phyloP scores from a whole-genome alignment of 139 green algal genomes.

The Auxenochlorella protothecoides region DNA sequence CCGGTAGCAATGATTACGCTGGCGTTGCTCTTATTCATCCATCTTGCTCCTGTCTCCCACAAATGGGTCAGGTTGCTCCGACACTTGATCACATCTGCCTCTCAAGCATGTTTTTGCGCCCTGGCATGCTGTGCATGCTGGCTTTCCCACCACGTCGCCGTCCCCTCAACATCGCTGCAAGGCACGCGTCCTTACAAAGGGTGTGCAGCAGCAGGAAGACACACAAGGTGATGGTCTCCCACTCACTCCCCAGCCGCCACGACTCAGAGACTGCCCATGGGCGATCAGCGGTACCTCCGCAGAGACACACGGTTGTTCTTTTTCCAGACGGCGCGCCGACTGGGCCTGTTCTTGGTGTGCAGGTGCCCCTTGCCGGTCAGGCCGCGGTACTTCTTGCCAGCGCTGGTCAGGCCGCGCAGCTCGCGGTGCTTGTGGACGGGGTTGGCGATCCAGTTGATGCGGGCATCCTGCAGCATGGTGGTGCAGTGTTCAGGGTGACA shows the following conservation, averaged over 20 bases:
- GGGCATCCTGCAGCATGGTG: slow-evolving; percentile 59
- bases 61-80: no score
- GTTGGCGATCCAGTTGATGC: slow-evolving; percentile 98
- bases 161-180: no score
- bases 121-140: no score
- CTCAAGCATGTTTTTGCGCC: no score
- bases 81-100: no score
- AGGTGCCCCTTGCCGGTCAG: slow-evolving; percentile 81
- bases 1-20: no score
- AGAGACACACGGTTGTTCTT: slow-evolving; percentile 82
- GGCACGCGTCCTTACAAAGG: no score
- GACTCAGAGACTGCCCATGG: neutral
- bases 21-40: no score
- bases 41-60: no score
- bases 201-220: neutral
- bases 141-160: no score
- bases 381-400: slow-evolving; percentile 86
- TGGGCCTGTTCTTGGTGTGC: slow-evolving; percentile 83
- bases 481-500: neutral
- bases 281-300: slow-evolving; percentile 81
- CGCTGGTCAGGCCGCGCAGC: slow-evolving; percentile 89
- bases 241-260: no score
- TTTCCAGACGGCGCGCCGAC: slow-evolving; percentile 77
- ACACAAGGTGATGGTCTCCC: no score
- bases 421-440: slow-evolving; percentile 98